Base-by-base conservation (phyloP, 179 eudicot species). In the Sideroxylon spinosum region DNA sequence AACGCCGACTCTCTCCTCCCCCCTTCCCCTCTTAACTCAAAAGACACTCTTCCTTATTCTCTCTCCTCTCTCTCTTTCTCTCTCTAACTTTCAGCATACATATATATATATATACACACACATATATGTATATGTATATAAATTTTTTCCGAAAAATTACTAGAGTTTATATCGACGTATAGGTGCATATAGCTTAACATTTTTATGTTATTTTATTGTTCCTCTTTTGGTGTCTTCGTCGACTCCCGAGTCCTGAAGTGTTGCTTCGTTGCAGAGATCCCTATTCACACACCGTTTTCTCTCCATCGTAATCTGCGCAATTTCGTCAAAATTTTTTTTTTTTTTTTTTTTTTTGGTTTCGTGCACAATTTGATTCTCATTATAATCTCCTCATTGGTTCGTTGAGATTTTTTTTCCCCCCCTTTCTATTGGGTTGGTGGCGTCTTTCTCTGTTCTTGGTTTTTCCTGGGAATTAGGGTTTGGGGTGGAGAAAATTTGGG, bases 191-290 rank as follows among this genome's bases (percentile, higher is more conserved):
- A 37, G 3, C 44, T 29, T 29, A 12, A 50, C 12, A 12, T 9
- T 2, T 52, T 52, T 7, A 9, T 52, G 1, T 52, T 52, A 8
- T 9, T 52, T 52, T 52, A 52, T 52, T 37, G 3, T 3, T 11
- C 16, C 9, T 52, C 16, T 37, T 52, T 17, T 29, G 2, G 11
- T 28, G 9, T 29, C 49, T 29, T 67, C n/a, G 71, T 28, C 71
- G 20, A 32, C 49, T 1, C n/a, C n/a, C n/a, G n/a, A n/a, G n/a
- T 66, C 17, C 16, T 67, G 52, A 67, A 50, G 50, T 32, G 50
- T 67, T 67, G 56, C 78, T 76, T 76, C 26, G 28, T 76, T 49
- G 78, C 60, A 5, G 70, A 76, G 79, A 67, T 59, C 79, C 77
- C 74, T 32, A 67, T 67, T 76, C 11, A 37, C 20, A 22, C 9